Evolutionary conservation across 768 basidiomycete genomes (phyloP).

Genomic region (Hypsizygus marmoreus): DNA sequence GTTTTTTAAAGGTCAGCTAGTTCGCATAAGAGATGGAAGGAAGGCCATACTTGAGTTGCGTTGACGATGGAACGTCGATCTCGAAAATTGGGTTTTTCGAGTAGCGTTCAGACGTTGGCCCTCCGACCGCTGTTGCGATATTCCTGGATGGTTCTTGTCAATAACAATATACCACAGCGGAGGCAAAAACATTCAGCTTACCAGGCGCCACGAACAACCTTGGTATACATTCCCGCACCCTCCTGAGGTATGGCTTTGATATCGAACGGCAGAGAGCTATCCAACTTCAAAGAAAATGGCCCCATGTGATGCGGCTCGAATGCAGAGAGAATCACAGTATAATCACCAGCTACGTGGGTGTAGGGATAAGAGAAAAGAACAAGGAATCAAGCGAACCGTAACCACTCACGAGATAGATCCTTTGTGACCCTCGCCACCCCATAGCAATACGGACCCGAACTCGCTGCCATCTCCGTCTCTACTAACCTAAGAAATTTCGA

Average conservation of each 20-base stretch:
- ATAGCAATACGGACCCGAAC: conserved; percentile 82
- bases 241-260: conserved; percentile 74
- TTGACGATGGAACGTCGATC: conserved; percentile 49
- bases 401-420: conserved; percentile 52
- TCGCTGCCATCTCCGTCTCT: conserved; percentile 68
- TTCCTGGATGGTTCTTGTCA: conserved; percentile 44
- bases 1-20: no score
- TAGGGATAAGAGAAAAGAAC: not conserved
- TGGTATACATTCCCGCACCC: conserved; percentile 88
- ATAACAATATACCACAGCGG: not conserved
- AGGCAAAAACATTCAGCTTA: conserved; percentile 30
- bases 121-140: conserved; percentile 59
- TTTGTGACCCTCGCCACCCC: conserved; percentile 63
- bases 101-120: conserved; percentile 69
- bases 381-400: conserved; percentile 1
- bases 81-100: conserved; percentile 69
- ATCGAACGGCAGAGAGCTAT: conserved; percentile 62
- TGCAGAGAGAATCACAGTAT: conserved; percentile 82
- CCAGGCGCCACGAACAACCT: conserved; percentile 74
- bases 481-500: conserved; percentile 41
- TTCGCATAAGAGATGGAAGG: not conserved
- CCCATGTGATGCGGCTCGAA: conserved; percentile 77
- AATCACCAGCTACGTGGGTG: conserved; percentile 75
- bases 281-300: conserved; percentile 62
- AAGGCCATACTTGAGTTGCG: conserved; percentile 58